Evolutionary conservation across 2,329 filamentous ascomycete genomes (phyloP), one percentile per base, ranked within the genome.

Genomic region (Fusarium tuaranense): DNA sequence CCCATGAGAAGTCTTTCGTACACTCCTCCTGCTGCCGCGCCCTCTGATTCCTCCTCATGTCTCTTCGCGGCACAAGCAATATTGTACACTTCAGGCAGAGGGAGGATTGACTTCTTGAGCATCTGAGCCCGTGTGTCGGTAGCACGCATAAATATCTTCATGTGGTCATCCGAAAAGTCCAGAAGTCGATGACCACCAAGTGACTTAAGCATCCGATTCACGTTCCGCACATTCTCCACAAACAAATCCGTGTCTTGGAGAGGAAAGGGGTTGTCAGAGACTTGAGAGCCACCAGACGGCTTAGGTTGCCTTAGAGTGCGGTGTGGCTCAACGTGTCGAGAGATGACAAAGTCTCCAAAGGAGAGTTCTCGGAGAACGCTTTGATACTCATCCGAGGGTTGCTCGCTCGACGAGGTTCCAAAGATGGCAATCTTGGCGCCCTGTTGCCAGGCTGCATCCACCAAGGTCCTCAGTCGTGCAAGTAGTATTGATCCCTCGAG

Each of bases 361-460:
- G 82, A 85, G 72, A 85, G 82, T 61, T 83, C 83, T 61, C 75
- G 81, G 16, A 85, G 80, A 68, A 79, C 86, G 27, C 76, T 81
- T 55, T 82, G 78, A 64, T 87, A 88, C 62, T 84, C 81, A 22
- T 82, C 84, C 22, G 83, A 84, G 14, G 82, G 87, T 18, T 88
- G 86, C 20, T 88, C 85, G 16, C 87, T 87, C 27, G 91, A 87
- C 1, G 93, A 92, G 7, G 94, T 95, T n/a, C 95, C 97, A 36
- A 98, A 84, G 20, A 98, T 88, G 65, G 95, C 88, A 62, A 98
- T 88, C 69, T 89, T 90, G 75, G 92, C 89, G 6, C 95, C 95
- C 44, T 90, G 87, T 64, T 88, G 87, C 86, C 95, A 93, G 68
- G 92, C 88, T 69, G 90, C 89, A 77, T 95, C 92, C 30, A 97